These are phyloP conservation scores for Takakia lepidozioides DNA, from an alignment of 225 moss, liverwort and hornwort genomes.

Conservation along the genomic window DNA sequence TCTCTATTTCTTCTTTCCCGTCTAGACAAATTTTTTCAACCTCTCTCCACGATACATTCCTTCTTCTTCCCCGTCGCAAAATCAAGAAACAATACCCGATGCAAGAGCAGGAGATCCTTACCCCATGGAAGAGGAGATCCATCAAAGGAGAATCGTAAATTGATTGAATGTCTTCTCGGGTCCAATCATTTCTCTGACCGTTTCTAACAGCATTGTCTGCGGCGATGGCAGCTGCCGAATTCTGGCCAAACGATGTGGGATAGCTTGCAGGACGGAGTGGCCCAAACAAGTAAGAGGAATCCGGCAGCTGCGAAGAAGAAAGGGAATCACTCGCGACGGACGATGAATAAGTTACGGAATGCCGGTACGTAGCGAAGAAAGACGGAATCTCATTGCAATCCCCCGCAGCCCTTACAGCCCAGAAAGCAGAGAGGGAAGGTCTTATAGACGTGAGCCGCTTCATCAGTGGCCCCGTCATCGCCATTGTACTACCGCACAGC, in stretches of 20 bases:
- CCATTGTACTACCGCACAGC: too few relatives aligned
- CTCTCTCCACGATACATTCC: too few relatives aligned
- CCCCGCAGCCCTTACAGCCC: neutral
- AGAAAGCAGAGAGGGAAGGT: neutral
- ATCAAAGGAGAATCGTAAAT: conserved; percentile 89
- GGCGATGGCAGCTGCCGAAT: conserved; percentile 22
- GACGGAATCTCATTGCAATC: neutral
- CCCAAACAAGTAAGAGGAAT: neutral
- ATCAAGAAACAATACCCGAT: neutral
- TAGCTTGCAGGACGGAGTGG: neutral
- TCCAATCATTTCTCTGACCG: conserved; percentile 54
- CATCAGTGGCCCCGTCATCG: conserved; percentile 19
- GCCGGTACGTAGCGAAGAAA: neutral
- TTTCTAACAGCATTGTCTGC: conserved; percentile 36
- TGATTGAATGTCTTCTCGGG: conserved; percentile 53
- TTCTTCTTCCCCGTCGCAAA: neutral
- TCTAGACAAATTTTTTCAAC: neutral
- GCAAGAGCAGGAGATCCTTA: conserved; percentile 6
- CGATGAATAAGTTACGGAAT: conserved; percentile 9
- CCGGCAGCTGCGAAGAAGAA: conserved; percentile 2
- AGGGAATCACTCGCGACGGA: conserved; percentile 1
- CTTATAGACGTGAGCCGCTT: conserved; percentile 2
- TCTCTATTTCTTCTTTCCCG: neutral
- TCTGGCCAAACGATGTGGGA: conserved; percentile 9
- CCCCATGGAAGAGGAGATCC: conserved; percentile 91